Percentiles rank a stretch among this genome's conserved stretches.
Conservation (phyloP, 164 flowering plant species). For the Euptelea pleiosperma region DNA sequence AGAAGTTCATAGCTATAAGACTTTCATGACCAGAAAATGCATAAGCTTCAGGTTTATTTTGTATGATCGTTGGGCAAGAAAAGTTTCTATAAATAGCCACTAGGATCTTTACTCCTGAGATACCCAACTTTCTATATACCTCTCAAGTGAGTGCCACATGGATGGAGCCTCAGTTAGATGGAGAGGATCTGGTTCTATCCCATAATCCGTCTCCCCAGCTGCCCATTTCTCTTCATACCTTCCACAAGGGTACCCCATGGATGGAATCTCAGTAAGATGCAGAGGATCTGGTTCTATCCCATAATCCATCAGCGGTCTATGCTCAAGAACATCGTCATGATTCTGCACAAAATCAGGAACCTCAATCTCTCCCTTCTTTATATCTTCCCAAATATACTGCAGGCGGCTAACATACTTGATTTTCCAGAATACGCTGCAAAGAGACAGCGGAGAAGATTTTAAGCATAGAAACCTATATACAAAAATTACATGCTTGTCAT, state of each 20-base stretch:
- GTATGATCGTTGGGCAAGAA: background rate
- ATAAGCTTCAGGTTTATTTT: too few relatives aligned
- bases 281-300: slow-evolving; percentile 88
- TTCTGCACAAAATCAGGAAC: slow-evolving; percentile 80
- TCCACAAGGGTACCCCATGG: slow-evolving; percentile 44
- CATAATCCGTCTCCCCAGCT: too few relatives aligned
- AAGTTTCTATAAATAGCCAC: background rate
- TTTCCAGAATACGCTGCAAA: slow-evolving; percentile 78
- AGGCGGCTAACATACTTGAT: slow-evolving; percentile 85
- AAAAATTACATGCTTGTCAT: background rate
- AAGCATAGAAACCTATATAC: background rate
- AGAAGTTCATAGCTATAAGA: background rate
- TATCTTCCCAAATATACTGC: slow-evolving; percentile 89
- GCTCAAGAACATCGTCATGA: slow-evolving; percentile 83
- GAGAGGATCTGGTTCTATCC: too few relatives aligned
- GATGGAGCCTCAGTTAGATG: too few relatives aligned
- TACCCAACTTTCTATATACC: too few relatives aligned
- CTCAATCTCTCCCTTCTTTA: slow-evolving; percentile 75
- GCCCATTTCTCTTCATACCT: slow-evolving; percentile 69
- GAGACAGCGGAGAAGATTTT: background rate
- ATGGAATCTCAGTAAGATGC: slow-evolving; percentile 52
- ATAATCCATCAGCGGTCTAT: slow-evolving; percentile 86
- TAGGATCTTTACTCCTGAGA: slow-evolving; percentile 45
- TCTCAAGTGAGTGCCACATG: too few relatives aligned
- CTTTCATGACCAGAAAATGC: too few relatives aligned